Conservation (phyloP, 1,139 yeast species). For the Saccharomyces uvarum region DNA sequence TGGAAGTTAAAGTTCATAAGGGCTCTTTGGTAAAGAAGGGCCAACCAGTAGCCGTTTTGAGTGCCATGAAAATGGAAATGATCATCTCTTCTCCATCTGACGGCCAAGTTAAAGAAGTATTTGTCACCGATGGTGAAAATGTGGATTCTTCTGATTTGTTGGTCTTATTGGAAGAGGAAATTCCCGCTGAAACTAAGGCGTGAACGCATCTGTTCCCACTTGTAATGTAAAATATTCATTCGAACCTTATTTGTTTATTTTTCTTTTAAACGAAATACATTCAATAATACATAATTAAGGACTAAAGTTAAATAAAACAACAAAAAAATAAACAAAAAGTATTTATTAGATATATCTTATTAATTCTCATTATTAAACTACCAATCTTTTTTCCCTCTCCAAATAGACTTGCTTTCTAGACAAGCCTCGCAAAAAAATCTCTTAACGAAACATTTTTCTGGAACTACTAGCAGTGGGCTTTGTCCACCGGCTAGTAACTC, state of each 20-base stretch:
- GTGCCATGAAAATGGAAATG: constrained; percentile 99
- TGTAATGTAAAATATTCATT: background rate
- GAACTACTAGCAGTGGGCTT: constrained; percentile 7
- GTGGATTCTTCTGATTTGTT: constrained; percentile 84
- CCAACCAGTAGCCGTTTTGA: constrained; percentile 83
- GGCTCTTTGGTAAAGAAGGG: constrained; percentile 91
- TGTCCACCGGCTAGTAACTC: constrained; percentile 2
- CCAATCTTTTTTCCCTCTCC: background rate
- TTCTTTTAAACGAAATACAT: background rate
- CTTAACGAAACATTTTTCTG: constrained; percentile 1
- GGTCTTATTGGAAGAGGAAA: constrained; percentile 30
- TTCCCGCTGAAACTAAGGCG: constrained; percentile 13
- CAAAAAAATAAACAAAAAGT: background rate
- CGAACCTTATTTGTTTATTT: background rate
- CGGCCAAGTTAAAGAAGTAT: constrained; percentile 69
- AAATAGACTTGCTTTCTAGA: background rate
- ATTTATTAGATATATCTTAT: background rate
- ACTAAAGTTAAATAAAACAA: background rate
- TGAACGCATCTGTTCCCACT: background rate
- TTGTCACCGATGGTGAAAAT: constrained; percentile 82
- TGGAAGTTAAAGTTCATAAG: constrained; percentile 80
- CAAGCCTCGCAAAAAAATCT: background rate
- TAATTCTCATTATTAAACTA: background rate
- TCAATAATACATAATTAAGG: background rate
- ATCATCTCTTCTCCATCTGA: constrained; percentile 84